phyloP scores from a whole-genome alignment of 2,329 filamentous ascomycete genomes.

The Pseudogymnoascus sp. region DNA sequence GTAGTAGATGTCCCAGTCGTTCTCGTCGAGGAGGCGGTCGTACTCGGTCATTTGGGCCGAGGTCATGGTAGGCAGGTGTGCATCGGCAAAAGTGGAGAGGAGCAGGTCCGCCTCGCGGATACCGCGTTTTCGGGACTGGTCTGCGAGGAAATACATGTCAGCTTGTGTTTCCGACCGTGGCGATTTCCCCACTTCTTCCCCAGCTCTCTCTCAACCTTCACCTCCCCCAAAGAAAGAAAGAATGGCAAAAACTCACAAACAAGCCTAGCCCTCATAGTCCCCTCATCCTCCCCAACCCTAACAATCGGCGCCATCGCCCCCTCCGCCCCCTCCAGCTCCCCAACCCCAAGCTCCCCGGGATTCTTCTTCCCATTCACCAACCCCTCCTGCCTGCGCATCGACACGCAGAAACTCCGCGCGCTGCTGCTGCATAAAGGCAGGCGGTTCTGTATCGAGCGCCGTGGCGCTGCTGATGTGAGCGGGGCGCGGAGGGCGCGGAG shows the following conservation, averaged over 20 bases:
- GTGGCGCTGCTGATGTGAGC: not conserved
- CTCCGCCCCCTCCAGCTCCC: slow-evolving; percentile 76
- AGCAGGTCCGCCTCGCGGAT: slow-evolving; percentile 94
- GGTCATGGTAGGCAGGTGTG: slow-evolving; percentile 67
- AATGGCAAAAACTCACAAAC: slow-evolving; percentile 47
- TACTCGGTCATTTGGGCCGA: slow-evolving; percentile 68
- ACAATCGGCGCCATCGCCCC: slow-evolving; percentile 89
- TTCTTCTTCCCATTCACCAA: not conserved
- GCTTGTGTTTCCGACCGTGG: not conserved
- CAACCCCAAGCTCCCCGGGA: slow-evolving; percentile 59
- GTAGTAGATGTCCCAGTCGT: slow-evolving; percentile 99
- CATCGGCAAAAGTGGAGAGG: slow-evolving; percentile 87
- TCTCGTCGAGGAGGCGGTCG: slow-evolving; percentile 92
- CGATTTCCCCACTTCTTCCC: too few relatives aligned
- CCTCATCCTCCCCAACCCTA: slow-evolving; percentile 70
- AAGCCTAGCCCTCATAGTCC: slow-evolving; percentile 82
- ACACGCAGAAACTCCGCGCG: not conserved
- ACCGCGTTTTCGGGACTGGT: slow-evolving; percentile 93
- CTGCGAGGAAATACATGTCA: slow-evolving; percentile 39
- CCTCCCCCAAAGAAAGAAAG: not conserved
- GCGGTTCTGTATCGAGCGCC: not conserved
- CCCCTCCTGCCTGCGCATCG: not conserved
- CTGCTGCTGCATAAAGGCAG: not conserved
- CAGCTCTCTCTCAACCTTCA: too few relatives aligned
- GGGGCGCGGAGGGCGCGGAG: not conserved